Evolutionary conservation across 306 rosid genomes (phyloP), one percentile per base, ranked within the genome.

Genomic region (Alnus rubra): DNA sequence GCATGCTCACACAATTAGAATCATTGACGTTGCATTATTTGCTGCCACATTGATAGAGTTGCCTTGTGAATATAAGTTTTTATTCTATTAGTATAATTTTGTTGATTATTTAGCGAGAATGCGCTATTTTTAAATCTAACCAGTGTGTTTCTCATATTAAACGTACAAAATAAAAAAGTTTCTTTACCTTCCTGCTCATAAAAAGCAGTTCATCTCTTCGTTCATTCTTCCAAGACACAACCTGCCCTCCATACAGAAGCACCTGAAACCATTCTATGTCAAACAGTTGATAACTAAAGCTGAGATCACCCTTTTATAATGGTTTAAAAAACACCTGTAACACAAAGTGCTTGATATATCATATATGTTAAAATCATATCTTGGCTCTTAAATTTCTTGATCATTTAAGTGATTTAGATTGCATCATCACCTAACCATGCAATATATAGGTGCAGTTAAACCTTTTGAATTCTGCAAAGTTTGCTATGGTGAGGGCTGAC

Each of bases 221-320:
- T 42, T 88, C 89, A 83, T 90, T 92, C 86, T 92, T 92, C 97
- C 97, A 92, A 5, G 97, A 90, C 68, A 90, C 85, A 54, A 92
- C 84, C 78, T 88, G 94, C 23, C 91, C 97, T 59, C 97, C 97
- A 69, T 90, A 84, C 13, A 92, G 89, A 69, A 88, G 87, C 78
- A 92, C 94, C 97, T 92, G 88, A 84, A 81, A 84, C 69, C 77
- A 88, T 71, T 56, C 15, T 37, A 74, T 59, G 33, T 15, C 44
- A 68, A 74, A 50, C 76, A 44, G 42, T 28, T 83, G 70, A 49
- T 71, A 44, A 71, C 75, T 74, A 65, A 4, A 12, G 37, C 14
- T 56, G 76, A 82, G 62, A 71, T 60, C 45, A 16, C 54, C 67
- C 0, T 49, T 37, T 74, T 14, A 63, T 63, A 5, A 2, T 33